Base-by-base conservation (phyloP, 163 green algal genomes). In the Coccomyxa subellipsoidea region DNA sequence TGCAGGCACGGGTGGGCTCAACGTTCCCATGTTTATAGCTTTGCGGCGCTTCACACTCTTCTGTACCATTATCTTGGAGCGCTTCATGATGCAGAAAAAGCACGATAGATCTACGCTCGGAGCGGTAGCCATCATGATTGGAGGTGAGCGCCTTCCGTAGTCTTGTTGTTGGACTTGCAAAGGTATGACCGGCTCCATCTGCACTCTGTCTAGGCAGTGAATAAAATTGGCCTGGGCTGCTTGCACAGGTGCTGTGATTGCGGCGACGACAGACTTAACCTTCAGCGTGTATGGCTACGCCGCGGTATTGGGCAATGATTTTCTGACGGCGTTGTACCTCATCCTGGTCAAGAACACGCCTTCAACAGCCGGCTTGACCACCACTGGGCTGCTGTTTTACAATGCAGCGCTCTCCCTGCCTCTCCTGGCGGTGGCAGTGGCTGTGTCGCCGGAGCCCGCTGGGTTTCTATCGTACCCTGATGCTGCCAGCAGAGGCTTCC, bases 21-120 rank as follows among this genome's bases (percentile, higher is more conserved):
- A 90, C 78, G 88, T 95, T 7, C 92, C 92, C 25, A 95, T 95
- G 92, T 95, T 95, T 84, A 94, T 95, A 66, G 92, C 90, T 15
- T 87, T 95, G 59, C 88, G 92, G 21, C 85, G 92, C n/a, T 95
- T 95, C 83, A 95, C 90, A 29, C 82, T 95, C 84, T 77, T 95
- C 7, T 90, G 91, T 69, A 95, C 92, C 27, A 90, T 95, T 40
- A 38, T 92, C 35, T 79, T 95, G 69, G 92, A 95, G 81, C 80
- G 86, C 3, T 86, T 86, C 47, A 83, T 91, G 76, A 88, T 92
- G 81, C 83, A 84, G 34, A 93, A 92, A 81, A 86, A 71, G 38
- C 91, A 95, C 79, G 89, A 93, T 76, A 84, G 84, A 73, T 81
- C 86, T 54, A 92, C 90, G 3, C 38, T 93, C 18, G 81, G 79